Evolutionary conservation across 208 protist genomes (phyloP), one percentile per base, ranked within the genome.

Genomic region (Crithidia bombi): DNA sequence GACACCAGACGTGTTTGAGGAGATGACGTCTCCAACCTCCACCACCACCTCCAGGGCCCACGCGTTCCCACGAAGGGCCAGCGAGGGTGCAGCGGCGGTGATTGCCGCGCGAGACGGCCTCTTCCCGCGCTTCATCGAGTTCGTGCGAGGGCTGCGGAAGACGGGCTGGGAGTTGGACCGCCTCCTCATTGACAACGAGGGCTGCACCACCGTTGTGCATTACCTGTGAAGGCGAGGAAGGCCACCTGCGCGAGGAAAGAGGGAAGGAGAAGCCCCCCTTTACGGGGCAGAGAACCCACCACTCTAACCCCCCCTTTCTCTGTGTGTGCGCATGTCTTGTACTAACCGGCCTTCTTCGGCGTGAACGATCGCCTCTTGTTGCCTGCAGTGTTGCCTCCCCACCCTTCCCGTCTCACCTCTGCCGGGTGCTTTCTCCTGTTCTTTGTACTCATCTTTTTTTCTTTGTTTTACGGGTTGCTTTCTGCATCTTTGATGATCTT

Each of bases 121-220:
- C 19, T 73, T 61, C 46, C 58, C 78, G 14, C 23, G 44, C 3
- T 90, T 82, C 39, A 46, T 78, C 1, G 51, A 69, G 10, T 90
- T 90, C 58, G 66, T 86, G 39, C 56, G 55, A 0, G 44, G 46
- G 12, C 67, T 87, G 28, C 66, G 73, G 36, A 43, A 19, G 12
- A 19, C 63, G 7, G 85, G 85, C 17, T 90, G 81, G 81, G 55
- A 76, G 30, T 41, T 87, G 23, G 79, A 85, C 64, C 69, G 74
- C 9, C 51, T 87, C 25, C 77, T 83, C 2, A 12, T 87, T 17
- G 49, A 61, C 39, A 50, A 75, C 23, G 72, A 87, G 52, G 81
- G 85, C 26, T 83, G 39, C 61, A 79, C 75, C 28, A 69, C 82
- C 0, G 75, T 71, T 1, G 59, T 90, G 28, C 65, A 86, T 14